Evolutionary conservation across 2,329 filamentous ascomycete genomes (phyloP).

Genomic region (Thermothelomyces thermophilus): DNA sequence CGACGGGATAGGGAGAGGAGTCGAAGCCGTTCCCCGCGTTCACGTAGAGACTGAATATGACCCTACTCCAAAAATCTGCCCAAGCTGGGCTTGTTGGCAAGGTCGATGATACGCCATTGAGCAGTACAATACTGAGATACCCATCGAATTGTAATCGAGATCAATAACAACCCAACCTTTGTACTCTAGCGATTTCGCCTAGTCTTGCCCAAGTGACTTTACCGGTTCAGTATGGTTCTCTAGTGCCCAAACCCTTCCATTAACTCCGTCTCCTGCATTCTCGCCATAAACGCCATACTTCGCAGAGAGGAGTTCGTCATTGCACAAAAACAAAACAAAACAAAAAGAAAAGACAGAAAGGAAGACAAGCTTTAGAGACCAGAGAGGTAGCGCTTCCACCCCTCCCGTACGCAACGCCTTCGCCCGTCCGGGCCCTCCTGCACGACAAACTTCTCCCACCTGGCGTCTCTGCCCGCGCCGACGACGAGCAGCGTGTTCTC

Average conservation of each 20-base stretch:
- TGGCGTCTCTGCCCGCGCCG: constrained; percentile 69
- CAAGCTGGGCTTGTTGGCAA: too few species aligned
- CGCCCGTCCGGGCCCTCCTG: constrained; percentile 62
- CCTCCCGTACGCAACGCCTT: constrained; percentile 60
- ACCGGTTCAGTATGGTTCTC: background rate
- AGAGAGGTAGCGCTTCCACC: constrained; percentile 64
- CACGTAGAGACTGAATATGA: constrained; percentile 21
- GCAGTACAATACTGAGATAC: constrained; percentile 16
- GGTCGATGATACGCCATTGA: background rate
- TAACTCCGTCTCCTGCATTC: background rate
- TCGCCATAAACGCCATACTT: background rate
- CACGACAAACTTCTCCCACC: constrained; percentile 83
- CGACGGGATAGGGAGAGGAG: constrained; percentile 30
- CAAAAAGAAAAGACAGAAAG: background rate
- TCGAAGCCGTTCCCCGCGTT: constrained; percentile 40
- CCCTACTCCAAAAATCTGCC: too few species aligned
- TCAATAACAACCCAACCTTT: background rate
- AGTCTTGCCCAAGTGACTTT: background rate
- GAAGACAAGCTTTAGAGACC: background rate
- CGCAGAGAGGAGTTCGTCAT: background rate
- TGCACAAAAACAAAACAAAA: background rate
- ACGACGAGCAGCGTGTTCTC: constrained; percentile 70
- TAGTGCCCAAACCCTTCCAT: background rate
- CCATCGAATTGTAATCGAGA: constrained; percentile 11
- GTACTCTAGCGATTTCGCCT: constrained; percentile 5